A percentile compares a stretch with the other conserved stretches of the same genome.
Evolutionary conservation across 176 grass and related monocot genomes (phyloP).

Genomic region (Echinochloa phyllopogon): DNA sequence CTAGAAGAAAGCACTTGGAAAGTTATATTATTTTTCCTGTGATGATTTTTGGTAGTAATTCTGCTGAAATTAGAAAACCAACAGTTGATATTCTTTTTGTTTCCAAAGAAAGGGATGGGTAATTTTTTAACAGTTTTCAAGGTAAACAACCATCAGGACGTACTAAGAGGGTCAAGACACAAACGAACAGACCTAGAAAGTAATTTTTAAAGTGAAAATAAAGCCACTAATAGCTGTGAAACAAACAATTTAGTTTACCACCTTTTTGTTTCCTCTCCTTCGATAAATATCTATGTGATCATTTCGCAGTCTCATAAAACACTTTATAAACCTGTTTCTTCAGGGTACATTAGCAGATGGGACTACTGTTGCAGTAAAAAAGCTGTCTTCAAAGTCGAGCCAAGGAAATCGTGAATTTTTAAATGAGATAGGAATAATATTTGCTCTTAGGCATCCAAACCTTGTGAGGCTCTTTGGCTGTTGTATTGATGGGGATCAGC

Average conservation of each 20-base stretch:
- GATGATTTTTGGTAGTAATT: not conserved
- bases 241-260: conserved; percentile 12
- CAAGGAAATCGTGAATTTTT: conserved; percentile 93
- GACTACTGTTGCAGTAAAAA: conserved; percentile 80
- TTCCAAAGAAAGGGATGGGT: not conserved
- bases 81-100: not conserved
- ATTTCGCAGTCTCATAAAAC: conserved; percentile 16
- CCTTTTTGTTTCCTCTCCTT: not conserved
- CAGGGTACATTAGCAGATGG: conserved; percentile 73
- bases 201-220: not conserved
- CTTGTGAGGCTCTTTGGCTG: conserved; percentile 88
- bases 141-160: not conserved
- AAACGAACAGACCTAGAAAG: conserved; percentile 4
- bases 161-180: conserved; percentile 8
- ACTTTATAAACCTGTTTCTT: conserved; percentile 16
- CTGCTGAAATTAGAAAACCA: conserved; percentile 2
- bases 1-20: not conserved
- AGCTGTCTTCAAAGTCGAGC: conserved; percentile 74
- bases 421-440: conserved; percentile 94
- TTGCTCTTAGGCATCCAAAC: conserved; percentile 81
- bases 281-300: not conserved
- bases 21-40: not conserved
- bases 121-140: not conserved
- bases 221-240: not conserved
- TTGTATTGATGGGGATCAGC: conserved; percentile 79